These are phyloP conservation scores for Obelidium mucronatum DNA, from an alignment of 192 early-diverging fungal genomes.

Conservation along the genomic window DNA sequence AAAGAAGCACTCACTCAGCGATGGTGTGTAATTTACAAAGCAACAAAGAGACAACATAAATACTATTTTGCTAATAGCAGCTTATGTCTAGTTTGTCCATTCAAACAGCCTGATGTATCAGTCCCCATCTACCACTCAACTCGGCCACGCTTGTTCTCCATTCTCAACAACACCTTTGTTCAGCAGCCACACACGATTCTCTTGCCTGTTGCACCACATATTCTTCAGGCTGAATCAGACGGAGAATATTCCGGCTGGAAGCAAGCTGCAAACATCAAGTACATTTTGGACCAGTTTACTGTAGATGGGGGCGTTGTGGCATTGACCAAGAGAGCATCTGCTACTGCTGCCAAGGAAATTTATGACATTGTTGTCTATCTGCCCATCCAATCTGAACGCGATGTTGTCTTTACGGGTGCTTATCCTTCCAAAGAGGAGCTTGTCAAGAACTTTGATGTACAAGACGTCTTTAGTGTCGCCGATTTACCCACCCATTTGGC, in stretches of 20 bases:
- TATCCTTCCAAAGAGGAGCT: slow-evolving; percentile 21
- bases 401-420: slow-evolving; percentile 45
- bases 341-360: not conserved
- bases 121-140: slow-evolving; percentile 9
- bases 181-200: slow-evolving; percentile 22
- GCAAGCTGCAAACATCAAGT: slow-evolving; percentile 43
- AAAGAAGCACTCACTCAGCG: not conserved
- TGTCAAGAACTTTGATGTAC: slow-evolving; percentile 4
- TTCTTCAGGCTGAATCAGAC: slow-evolving; percentile 44
- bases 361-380: slow-evolving; percentile 43
- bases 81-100: slow-evolving; percentile 16
- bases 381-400: slow-evolving; percentile 43
- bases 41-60: not conserved
- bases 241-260: slow-evolving; percentile 48
- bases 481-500: slow-evolving; percentile 12
- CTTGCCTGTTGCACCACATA: slow-evolving; percentile 41
- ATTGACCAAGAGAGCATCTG: slow-evolving; percentile 18
- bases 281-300: slow-evolving; percentile 40
- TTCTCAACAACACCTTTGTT: slow-evolving; percentile 4
- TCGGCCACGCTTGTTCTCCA: slow-evolving; percentile 24
- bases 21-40: not conserved
- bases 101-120: slow-evolving; percentile 5
- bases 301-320: slow-evolving; percentile 44
- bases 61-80: slow-evolving; percentile 8
- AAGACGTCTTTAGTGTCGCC: slow-evolving; percentile 22